Evolutionary conservation across 2,329 filamentous ascomycete species (phyloP).

Genomic region (Sporothrix schenckii): DNA sequence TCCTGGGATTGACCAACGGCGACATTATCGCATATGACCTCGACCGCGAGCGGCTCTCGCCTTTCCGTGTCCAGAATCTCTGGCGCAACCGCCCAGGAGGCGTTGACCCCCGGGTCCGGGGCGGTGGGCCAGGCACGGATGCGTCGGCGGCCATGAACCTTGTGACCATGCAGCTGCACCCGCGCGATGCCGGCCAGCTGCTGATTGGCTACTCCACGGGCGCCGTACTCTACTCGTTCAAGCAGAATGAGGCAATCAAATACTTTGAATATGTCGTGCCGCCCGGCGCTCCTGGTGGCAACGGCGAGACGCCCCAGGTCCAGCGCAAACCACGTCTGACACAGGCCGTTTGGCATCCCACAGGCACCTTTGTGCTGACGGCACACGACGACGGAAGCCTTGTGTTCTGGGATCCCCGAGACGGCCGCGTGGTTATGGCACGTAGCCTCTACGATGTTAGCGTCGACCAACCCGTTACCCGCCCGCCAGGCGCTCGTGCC

Average conservation of each 20-base stretch:
- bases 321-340: conserved; percentile 73
- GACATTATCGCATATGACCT: conserved; percentile 93
- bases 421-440: conserved; percentile 81
- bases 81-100: conserved; percentile 73
- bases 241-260: conserved; percentile 76
- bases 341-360: conserved; percentile 92
- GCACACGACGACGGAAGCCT: conserved; percentile 89
- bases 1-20: conserved; percentile 79
- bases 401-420: conserved; percentile 92
- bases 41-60: conserved; percentile 73
- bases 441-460: conserved; percentile 75
- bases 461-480: conserved; percentile 66
- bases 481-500: conserved; percentile 54
- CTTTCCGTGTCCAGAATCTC: conserved; percentile 82
- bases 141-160: conserved; percentile 53
- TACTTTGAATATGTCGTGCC: conserved; percentile 85
- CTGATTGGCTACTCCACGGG: conserved; percentile 90
- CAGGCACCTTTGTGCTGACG: conserved; percentile 83
- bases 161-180: conserved; percentile 81
- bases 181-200: conserved; percentile 87
- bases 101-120: neutral
- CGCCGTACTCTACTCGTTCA: conserved; percentile 90
- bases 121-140: neutral
- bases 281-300: conserved; percentile 80
- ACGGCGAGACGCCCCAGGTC: conserved; percentile 63